Conservation (phyloP, 176 grass and related monocot species). For the Musa beccarii region DNA sequence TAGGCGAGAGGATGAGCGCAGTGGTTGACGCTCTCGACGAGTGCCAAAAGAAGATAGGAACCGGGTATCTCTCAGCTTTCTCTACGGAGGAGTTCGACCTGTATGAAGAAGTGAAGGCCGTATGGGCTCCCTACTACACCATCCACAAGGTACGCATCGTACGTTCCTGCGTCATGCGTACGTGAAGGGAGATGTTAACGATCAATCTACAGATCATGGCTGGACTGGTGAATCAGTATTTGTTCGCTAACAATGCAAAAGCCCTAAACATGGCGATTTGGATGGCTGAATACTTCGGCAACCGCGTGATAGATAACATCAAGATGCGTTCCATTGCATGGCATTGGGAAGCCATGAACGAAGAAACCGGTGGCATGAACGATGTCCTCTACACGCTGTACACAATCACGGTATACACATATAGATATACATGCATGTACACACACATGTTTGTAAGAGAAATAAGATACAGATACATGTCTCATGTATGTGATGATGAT, state of each 20-base stretch:
- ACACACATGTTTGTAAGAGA: neutral
- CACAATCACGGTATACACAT: conserved; percentile 45
- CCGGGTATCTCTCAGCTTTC: conserved; percentile 86
- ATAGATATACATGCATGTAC: neutral
- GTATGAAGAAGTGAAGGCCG: conserved; percentile 56
- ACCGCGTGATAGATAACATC: conserved; percentile 47
- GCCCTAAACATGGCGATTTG: conserved; percentile 50
- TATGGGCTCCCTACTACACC: conserved; percentile 95
- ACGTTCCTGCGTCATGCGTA: too few species aligned
- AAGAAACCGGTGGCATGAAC: conserved; percentile 95
- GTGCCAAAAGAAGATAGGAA: conserved; percentile 56
- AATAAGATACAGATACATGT: neutral
- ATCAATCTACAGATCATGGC: conserved; percentile 53
- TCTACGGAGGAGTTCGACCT: conserved; percentile 70
- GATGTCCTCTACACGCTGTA: conserved; percentile 90
- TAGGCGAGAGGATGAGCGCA: conserved; percentile 48
- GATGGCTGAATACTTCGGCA: conserved; percentile 79
- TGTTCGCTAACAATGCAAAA: conserved; percentile 39
- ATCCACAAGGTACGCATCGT: conserved; percentile 49
- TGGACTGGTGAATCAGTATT: conserved; percentile 66
- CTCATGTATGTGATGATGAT: neutral
- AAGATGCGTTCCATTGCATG: conserved; percentile 57
- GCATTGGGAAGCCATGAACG: conserved; percentile 74
- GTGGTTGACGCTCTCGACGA: conserved; percentile 48
- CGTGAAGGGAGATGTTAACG: too few species aligned